Evolutionary conservation across 768 basidiomycete genomes (phyloP).

Genomic region (Trametes villosa): DNA sequence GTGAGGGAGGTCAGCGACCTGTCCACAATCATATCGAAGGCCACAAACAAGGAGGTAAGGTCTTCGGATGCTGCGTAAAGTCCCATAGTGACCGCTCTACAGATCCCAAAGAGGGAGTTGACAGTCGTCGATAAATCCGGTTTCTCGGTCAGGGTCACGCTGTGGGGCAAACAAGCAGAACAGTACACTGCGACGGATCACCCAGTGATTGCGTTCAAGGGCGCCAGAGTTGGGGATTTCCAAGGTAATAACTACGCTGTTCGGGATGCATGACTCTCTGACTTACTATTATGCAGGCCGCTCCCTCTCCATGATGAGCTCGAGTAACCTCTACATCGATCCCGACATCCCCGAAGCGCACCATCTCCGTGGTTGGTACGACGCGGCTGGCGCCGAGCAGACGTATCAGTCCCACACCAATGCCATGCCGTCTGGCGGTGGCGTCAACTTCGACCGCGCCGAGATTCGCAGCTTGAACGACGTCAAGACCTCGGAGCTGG

Average conservation of each 20-base stretch:
- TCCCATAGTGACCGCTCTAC: conserved; percentile 4
- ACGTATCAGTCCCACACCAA: conserved; percentile 76
- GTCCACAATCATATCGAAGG: conserved; percentile 74
- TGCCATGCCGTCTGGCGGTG: conserved; percentile 41
- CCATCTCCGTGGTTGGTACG: conserved; percentile 89
- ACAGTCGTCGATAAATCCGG: conserved; percentile 84
- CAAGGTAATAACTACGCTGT: conserved; percentile 69
- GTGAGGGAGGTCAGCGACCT: conserved; percentile 79
- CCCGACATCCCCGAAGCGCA: conserved; percentile 94
- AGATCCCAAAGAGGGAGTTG: conserved; percentile 91
- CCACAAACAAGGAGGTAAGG: conserved; percentile 62
- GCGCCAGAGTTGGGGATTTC: conserved; percentile 91
- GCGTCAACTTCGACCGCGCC: conserved; percentile 61
- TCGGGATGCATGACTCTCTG: conserved; percentile 14
- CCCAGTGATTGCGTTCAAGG: conserved; percentile 91
- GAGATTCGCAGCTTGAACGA: conserved; percentile 77
- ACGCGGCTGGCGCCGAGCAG: conserved; percentile 62
- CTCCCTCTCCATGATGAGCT: conserved; percentile 81
- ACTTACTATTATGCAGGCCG: too few relatives aligned
- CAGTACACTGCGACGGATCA: conserved; percentile 60
- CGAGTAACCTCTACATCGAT: conserved; percentile 80
- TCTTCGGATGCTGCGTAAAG: neutral
- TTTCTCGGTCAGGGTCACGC: conserved; percentile 79
- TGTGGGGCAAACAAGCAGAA: conserved; percentile 97
- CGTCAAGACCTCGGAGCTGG: conserved; percentile 77